Evolutionary conservation across 164 flowering plant species (phyloP).

Genomic region (Taxillus chinensis): DNA sequence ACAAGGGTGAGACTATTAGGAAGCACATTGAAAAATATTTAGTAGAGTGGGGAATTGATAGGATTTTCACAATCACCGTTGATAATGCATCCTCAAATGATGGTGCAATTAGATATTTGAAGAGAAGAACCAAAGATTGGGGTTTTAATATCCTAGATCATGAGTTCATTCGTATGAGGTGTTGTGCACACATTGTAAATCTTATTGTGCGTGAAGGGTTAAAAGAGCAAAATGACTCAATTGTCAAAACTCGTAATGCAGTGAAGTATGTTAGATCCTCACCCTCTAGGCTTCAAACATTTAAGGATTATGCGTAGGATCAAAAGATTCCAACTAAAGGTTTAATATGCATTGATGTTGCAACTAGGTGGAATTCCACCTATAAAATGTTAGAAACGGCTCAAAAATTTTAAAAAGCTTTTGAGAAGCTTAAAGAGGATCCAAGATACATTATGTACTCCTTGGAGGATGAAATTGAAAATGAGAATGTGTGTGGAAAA

Average conservation of each 20-base stretch:
- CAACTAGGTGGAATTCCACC: background rate
- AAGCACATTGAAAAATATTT: background rate
- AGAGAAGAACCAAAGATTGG: background rate
- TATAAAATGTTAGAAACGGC: background rate
- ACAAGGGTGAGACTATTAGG: background rate
- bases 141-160: background rate
- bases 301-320: constrained; percentile 4
- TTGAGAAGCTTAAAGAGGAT: background rate
- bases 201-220: background rate
- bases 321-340: background rate
- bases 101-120: background rate
- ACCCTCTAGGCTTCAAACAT: constrained; percentile 6
- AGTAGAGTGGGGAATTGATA: background rate
- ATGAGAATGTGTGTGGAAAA: background rate
- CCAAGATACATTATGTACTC: background rate
- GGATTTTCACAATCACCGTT: background rate
- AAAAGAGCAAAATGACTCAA: background rate
- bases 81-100: constrained; percentile 2
- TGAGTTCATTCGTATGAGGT: background rate
- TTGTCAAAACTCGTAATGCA: background rate
- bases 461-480: background rate
- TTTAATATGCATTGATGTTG: background rate
- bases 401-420: background rate
- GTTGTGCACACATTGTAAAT: constrained; percentile 1
- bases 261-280: background rate